These are phyloP conservation scores for Cercophora sp. DNA, from an alignment of 495 filamentous ascomycete genomes.

Conservation along the genomic window DNA sequence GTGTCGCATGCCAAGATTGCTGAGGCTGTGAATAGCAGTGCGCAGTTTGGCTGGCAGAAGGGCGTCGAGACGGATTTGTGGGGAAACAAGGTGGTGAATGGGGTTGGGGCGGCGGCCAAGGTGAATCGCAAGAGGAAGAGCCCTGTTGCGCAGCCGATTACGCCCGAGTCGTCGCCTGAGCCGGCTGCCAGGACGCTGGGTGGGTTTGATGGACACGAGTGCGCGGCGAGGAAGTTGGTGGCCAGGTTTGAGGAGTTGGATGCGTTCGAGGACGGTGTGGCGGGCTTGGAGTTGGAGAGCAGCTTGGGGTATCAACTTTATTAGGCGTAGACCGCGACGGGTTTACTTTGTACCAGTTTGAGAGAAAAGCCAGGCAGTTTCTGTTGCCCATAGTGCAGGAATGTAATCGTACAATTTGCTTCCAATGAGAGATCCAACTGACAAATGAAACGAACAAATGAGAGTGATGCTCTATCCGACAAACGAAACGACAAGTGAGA, in stretches of 20 bases:
- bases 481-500: too few species aligned
- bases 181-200: constrained; percentile 3
- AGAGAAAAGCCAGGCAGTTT: too few species aligned
- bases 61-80: constrained; percentile 2
- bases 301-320: constrained; percentile 22
- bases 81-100: not conserved
- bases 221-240: constrained; percentile 18
- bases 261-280: constrained; percentile 14
- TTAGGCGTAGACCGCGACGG: too few species aligned
- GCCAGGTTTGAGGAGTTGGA: constrained; percentile 15
- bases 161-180: constrained; percentile 27
- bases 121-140: constrained; percentile 11
- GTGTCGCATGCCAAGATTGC: constrained; percentile 19
- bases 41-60: constrained; percentile 4
- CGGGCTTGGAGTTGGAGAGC: constrained; percentile 25
- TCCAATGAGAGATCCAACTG: too few species aligned
- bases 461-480: too few species aligned
- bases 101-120: not conserved
- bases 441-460: too few species aligned
- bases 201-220: constrained; percentile 14
- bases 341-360: too few species aligned
- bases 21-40: constrained; percentile 6
- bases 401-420: too few species aligned
- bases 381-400: too few species aligned
- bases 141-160: constrained; percentile 11